phyloP scores from a whole-genome alignment of 345 rosid species.

The Psidium guajava region DNA sequence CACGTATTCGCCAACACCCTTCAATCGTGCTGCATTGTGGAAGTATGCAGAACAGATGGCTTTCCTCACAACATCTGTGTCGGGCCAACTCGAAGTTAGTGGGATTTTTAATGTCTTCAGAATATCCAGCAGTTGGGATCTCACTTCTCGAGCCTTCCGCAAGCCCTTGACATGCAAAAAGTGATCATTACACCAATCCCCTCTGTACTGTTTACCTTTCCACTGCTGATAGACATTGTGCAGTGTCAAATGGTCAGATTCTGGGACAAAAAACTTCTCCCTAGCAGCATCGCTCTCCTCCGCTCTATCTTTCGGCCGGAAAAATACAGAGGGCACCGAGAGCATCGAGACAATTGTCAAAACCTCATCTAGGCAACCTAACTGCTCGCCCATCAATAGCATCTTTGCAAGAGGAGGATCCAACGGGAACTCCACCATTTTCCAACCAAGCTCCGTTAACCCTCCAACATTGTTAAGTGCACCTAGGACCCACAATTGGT shows the following conservation, averaged over 20 bases:
- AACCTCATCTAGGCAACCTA: slow-evolving; percentile 79
- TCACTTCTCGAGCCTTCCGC: slow-evolving; percentile 81
- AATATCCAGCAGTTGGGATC: slow-evolving; percentile 92
- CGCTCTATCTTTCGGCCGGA: slow-evolving; percentile 90
- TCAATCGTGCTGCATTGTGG: slow-evolving; percentile 80
- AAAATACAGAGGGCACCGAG: slow-evolving; percentile 96
- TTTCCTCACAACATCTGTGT: slow-evolving; percentile 66
- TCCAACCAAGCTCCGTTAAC: slow-evolving; percentile 88
- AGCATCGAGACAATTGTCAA: slow-evolving; percentile 98
- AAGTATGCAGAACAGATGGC: slow-evolving; percentile 95
- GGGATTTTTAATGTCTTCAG: slow-evolving; percentile 79
- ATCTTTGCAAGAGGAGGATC: slow-evolving; percentile 99
- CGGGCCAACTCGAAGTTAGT: slow-evolving; percentile 58
- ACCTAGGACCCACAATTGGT: slow-evolving; percentile 96
- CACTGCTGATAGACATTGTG: slow-evolving; percentile 86
- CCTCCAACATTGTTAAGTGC: slow-evolving; percentile 88
- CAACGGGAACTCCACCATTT: slow-evolving; percentile 97
- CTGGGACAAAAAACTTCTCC: slow-evolving; percentile 86
- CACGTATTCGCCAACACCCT: slow-evolving; percentile 95
- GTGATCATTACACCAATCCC: slow-evolving; percentile 92
- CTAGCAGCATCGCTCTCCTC: slow-evolving; percentile 95
- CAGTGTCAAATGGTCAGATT: slow-evolving; percentile 85
- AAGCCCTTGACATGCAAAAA: slow-evolving; percentile 81
- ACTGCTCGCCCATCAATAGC: slow-evolving; percentile 87
- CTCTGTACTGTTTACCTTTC: slow-evolving; percentile 90